Evolutionary conservation across 768 basidiomycete genomes (phyloP).

Genomic region (Amanita subjunquillea): DNA sequence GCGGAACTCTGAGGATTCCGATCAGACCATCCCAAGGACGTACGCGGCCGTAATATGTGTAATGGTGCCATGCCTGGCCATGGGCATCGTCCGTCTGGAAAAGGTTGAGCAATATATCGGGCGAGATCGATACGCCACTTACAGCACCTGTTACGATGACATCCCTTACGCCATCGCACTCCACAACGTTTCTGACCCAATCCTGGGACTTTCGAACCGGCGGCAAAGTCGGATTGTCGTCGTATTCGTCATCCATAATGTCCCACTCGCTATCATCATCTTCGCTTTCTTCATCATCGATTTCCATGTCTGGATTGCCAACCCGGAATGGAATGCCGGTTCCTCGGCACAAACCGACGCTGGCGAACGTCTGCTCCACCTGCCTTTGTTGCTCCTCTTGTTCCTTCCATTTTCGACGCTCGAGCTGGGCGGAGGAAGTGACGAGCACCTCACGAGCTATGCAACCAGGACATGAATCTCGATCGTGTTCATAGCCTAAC

Average conservation of each 20-base stretch:
- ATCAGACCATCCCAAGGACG: constrained; percentile 52
- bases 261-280: constrained; percentile 16
- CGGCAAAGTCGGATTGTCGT: constrained; percentile 4
- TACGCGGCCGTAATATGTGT: constrained; percentile 41
- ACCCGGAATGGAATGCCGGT: constrained; percentile 3
- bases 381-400: constrained; percentile 6
- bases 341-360: constrained; percentile 5
- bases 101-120: background rate
- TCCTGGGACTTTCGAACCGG: constrained; percentile 13
- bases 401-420: constrained; percentile 1
- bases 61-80: constrained; percentile 36
- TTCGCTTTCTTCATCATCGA: constrained; percentile 10
- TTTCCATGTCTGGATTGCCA: constrained; percentile 19
- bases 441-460: background rate
- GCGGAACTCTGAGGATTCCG: constrained; percentile 30
- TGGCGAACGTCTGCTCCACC: background rate
- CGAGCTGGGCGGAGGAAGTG: background rate
- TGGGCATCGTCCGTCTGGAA: constrained; percentile 38
- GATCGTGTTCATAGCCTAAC: constrained; percentile 5
- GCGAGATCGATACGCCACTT: constrained; percentile 10
- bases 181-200: constrained; percentile 11
- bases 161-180: constrained; percentile 49
- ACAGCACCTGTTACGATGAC: constrained; percentile 55
- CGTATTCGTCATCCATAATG: constrained; percentile 16
- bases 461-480: background rate